These are phyloP conservation scores for Taphrina pruni DNA, from an alignment of 1,139 yeast species.

Conservation along the genomic window DNA sequence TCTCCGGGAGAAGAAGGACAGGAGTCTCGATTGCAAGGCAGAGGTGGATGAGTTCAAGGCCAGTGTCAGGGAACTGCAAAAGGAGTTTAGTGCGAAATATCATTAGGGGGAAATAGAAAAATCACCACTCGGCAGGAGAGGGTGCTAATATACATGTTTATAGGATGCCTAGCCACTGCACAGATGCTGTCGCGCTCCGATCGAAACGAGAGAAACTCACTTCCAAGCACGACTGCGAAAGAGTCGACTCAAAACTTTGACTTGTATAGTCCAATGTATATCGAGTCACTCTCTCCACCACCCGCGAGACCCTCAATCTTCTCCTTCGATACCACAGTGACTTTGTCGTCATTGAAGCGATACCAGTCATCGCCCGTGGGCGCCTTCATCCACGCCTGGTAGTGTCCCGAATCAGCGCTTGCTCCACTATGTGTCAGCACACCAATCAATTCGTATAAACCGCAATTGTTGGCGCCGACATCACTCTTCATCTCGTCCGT, in stretches of 20 bases:
- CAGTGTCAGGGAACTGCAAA: conserved; percentile 35
- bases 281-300: conserved; percentile 97
- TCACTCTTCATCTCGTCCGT: conserved; percentile 52
- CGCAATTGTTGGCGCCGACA: conserved; percentile 81
- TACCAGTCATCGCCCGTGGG: conserved; percentile 74
- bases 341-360: conserved; percentile 92
- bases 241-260: conserved; percentile 53
- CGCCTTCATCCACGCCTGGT: conserved; percentile 74
- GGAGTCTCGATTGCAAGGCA: conserved; percentile 84
- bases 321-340: conserved; percentile 74
- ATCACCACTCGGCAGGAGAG: not conserved
- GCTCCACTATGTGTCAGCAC: conserved; percentile 94
- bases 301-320: conserved; percentile 84
- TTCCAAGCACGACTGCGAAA: no score
- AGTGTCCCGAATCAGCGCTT: conserved; percentile 96
- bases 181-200: not conserved
- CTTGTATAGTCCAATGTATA: conserved; percentile 81
- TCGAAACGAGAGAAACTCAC: no score
- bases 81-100: conserved; percentile 29
- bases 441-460: conserved; percentile 80
- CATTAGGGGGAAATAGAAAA: conserved; percentile 1
- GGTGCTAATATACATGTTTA: conserved; percentile 8
- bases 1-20: conserved; percentile 69
- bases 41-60: conserved; percentile 73
- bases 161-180: conserved; percentile 9